Conservation (phyloP, 345 rosid genomes). For the Brassica napus region Da-Ae NC_063448.1:28971001-28971500, state of each 20-base stretch:
- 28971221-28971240: constrained; percentile 54
- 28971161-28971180: background rate
- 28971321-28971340: constrained; percentile 88
- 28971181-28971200: background rate
- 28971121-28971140: constrained; percentile 88
- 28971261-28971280: constrained; percentile 79
- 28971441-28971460: constrained; percentile 80
- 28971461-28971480: constrained; percentile 91
- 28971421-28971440: constrained; percentile 93
- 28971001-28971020: constrained; percentile 95
- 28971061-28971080: constrained; percentile 92
- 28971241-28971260: constrained; percentile 79
- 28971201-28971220: background rate
- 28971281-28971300: constrained; percentile 67
- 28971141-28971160: constrained; percentile 61
- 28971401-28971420: constrained; percentile 72
- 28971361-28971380: constrained; percentile 89
- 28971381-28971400: constrained; percentile 85
- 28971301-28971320: constrained; percentile 88
- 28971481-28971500: constrained; percentile 61
- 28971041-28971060: constrained; percentile 86
- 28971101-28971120: constrained; percentile 75
- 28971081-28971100: constrained; percentile 95
- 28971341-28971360: constrained; percentile 81
- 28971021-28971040: constrained; percentile 82